Percentiles rank a stretch among this genome's conserved stretches.
Conservation (phyloP, 106 monocot species). For the Phalaenopsis aphrodite region DNA sequence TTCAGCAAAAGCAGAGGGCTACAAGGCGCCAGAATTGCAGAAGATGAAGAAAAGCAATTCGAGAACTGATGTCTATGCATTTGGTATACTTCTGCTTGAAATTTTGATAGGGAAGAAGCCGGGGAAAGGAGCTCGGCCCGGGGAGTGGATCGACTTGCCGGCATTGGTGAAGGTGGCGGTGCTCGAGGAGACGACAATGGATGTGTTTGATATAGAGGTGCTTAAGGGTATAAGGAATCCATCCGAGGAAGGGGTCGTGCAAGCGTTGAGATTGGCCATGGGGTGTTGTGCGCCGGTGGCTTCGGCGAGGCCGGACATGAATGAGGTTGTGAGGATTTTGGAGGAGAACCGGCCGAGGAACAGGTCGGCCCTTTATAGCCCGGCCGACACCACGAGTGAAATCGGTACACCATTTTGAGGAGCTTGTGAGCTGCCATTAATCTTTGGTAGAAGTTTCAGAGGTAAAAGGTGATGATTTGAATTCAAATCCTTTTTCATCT, state of each 20-base stretch:
- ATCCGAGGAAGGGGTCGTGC: conserved; percentile 73
- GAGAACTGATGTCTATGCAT: conserved; percentile 72
- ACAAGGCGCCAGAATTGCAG: conserved; percentile 83
- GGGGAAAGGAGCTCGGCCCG: conserved; percentile 20
- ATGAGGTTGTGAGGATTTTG: conserved; percentile 72
- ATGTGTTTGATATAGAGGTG: conserved; percentile 74
- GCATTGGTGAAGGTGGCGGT: conserved; percentile 82
- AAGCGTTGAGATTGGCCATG: conserved; percentile 86
- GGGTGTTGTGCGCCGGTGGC: conserved; percentile 91
- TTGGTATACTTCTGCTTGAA: conserved; percentile 73
- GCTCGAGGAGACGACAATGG: conserved; percentile 84
- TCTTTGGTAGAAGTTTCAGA: too few relatives aligned
- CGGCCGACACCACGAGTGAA: conserved; percentile 61
- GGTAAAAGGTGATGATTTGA: too few relatives aligned
- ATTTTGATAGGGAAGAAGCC: conserved; percentile 81
- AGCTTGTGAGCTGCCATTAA: too few relatives aligned
- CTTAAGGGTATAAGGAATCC: conserved; percentile 59
- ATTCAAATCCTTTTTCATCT: neutral
- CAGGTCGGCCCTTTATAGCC: conserved; percentile 72
- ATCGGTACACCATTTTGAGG: conserved; percentile 52
- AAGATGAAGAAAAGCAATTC: conserved; percentile 61
- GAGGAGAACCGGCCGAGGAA: conserved; percentile 90
- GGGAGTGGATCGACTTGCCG: conserved; percentile 47
- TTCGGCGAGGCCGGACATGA: conserved; percentile 75
- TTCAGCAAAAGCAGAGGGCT: conserved; percentile 47